Evolutionary conservation across 2,329 filamentous ascomycete species (phyloP).

Genomic region (Trichoderma endophyticum): DNA sequence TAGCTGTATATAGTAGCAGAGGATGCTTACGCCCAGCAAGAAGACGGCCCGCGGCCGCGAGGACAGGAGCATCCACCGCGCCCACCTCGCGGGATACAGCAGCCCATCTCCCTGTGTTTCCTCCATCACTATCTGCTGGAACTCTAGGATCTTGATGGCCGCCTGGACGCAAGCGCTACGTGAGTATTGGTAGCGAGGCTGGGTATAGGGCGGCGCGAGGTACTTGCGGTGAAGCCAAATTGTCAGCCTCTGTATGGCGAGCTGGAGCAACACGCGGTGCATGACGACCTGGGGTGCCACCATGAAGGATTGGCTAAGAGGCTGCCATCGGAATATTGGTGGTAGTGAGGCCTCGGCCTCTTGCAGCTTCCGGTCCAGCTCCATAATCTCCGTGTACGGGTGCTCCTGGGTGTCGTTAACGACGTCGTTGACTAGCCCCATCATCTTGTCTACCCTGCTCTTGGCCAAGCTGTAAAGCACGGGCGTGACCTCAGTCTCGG

Average conservation of each 20-base stretch:
- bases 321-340: background rate
- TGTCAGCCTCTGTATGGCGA: background rate
- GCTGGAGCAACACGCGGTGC: background rate
- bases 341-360: background rate
- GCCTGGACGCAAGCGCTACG: background rate
- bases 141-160: background rate
- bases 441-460: background rate
- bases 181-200: background rate
- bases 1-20: too few species aligned
- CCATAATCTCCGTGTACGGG: background rate
- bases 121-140: background rate
- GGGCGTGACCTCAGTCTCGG: too few species aligned
- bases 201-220: background rate
- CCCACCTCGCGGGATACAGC: background rate
- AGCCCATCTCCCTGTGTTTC: background rate
- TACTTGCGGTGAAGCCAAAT: background rate
- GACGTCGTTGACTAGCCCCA: background rate
- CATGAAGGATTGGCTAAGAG: background rate
- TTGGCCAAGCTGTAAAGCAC: too few species aligned
- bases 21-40: too few species aligned
- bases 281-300: background rate
- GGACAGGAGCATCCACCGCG: too few species aligned
- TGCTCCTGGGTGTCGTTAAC: background rate
- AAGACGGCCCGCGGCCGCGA: too few species aligned
- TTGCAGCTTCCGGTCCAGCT: background rate